A percentile compares a stretch with the other conserved stretches of the same genome.
These are phyloP conservation scores for Auricularia heimuer DNA, from an alignment of 768 basidiomycete genomes.

Conservation along the genomic window DNA sequence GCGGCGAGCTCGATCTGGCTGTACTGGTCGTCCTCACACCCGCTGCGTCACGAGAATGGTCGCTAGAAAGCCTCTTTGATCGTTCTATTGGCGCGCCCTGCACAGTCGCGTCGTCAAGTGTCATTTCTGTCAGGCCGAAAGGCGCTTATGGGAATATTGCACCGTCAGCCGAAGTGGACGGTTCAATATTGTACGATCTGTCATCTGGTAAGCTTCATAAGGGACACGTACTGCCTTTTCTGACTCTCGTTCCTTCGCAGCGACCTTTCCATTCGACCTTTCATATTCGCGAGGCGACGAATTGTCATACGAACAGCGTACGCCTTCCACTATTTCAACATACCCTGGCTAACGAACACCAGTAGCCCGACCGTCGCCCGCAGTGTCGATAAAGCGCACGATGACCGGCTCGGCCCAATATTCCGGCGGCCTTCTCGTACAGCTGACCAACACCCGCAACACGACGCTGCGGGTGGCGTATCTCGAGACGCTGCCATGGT, in stretches of 20 bases:
- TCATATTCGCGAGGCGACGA: too few relatives aligned
- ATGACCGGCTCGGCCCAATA: slow-evolving; percentile 69
- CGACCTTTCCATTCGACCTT: neutral
- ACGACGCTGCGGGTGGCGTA: slow-evolving; percentile 46
- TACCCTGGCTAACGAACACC: too few relatives aligned
- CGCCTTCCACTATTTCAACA: too few relatives aligned
- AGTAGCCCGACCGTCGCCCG: neutral
- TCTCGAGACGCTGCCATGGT: slow-evolving; percentile 90
- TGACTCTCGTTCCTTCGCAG: neutral
- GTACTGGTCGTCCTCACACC: slow-evolving; percentile 67
- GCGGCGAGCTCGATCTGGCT: slow-evolving; percentile 54
- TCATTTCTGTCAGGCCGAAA: slow-evolving; percentile 28
- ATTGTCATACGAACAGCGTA: too few relatives aligned
- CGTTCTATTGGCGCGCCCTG: slow-evolving; percentile 53
- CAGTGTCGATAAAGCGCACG: slow-evolving; percentile 43
- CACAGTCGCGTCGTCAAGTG: slow-evolving; percentile 57
- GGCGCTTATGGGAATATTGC: slow-evolving; percentile 18
- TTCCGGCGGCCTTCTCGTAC: slow-evolving; percentile 58
- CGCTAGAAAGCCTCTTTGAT: slow-evolving; percentile 57
- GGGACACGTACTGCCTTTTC: neutral
- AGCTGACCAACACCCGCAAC: slow-evolving; percentile 49
- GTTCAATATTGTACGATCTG: neutral
- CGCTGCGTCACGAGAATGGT: slow-evolving; percentile 49
- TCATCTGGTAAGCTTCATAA: neutral
- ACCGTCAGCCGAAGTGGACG: neutral